A percentile compares a stretch with the other conserved stretches of the same genome.
Conservation (phyloP, 106 monocot species). For the Acorus calamus region DNA sequence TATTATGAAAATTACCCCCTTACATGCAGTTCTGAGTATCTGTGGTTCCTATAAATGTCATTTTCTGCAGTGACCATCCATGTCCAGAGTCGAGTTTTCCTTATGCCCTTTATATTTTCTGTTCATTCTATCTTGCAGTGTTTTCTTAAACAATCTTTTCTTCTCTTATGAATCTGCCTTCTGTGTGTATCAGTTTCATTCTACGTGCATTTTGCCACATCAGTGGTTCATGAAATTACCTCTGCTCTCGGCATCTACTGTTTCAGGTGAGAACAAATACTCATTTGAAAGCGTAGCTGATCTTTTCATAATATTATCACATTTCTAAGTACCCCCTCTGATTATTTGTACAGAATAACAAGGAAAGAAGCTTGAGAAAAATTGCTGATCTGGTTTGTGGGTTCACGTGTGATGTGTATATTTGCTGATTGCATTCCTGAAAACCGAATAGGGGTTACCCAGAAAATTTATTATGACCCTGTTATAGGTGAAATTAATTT, state of each 20-base stretch:
- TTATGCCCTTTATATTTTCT: neutral
- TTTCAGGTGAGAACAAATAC: slow-evolving; percentile 57
- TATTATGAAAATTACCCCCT: neutral
- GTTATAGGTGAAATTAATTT: no score
- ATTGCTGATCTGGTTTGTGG: no score
- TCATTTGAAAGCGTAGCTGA: neutral
- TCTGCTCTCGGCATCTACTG: slow-evolving; percentile 79
- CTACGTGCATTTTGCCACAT: slow-evolving; percentile 79
- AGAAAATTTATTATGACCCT: no score
- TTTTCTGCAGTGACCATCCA: no score
- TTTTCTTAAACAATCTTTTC: no score
- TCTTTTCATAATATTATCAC: neutral
- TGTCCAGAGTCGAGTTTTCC: no score
- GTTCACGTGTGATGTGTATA: no score
- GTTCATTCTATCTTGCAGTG: neutral
- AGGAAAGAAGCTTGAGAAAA: slow-evolving; percentile 77
- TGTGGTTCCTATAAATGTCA: no score
- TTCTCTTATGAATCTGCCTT: neutral
- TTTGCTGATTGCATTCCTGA: no score
- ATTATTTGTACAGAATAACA: slow-evolving; percentile 53
- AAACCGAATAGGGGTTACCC: no score
- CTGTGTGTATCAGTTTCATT: slow-evolving; percentile 47
- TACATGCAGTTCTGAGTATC: no score
- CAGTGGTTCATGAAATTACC: slow-evolving; percentile 85
- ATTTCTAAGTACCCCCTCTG: neutral